Evolutionary conservation across 441 rosid species (phyloP), one percentile per base, ranked within the genome.

Genomic region (Arabidopsis hybrid): DNA sequence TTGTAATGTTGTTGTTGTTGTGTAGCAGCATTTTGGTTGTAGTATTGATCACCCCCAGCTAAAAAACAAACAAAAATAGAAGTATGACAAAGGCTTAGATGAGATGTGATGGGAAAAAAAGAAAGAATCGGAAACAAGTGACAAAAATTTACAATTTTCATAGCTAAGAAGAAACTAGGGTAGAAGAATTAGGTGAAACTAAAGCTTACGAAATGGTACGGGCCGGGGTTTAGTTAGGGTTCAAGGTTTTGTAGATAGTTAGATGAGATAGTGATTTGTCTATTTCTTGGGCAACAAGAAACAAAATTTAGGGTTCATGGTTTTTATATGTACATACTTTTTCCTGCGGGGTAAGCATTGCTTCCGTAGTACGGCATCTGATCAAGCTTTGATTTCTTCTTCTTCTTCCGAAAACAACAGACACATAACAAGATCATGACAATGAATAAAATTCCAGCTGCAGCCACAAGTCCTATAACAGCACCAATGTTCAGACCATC

Each of bases 381-480:
- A 65, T 74, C 73, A 56, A 53, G 67, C 36, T 59, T 32, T 18
- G 63, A 34, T 42, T 77, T 77, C 80, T 69, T 87, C 84, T 83
- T 89, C 82, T 78, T 90, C 73, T 83, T 87, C 72, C 72, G 81
- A 18, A 72, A 60, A 78, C 88, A 79, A 34, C 81, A 51, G 5
- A 86, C 72, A 17, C 83, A 68, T 4, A 75, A 17, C 49, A 79
- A 62, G 31, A 85, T 12, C 71, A 83, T 60, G 26, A 81, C 61
- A 67, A 86, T 53, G 12, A 93, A 7, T 58, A 91, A 42, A 34
- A 91, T 10, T 18, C 71, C 76, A 46, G 76, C 86, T n/a, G 86
- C 92, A 12, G 67, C 83, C 8, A 71, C 84, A 6, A 85, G 68
- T 34, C 92, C 97, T 34, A 78, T 65, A 14, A 83, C 21, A 38